These are phyloP conservation scores for Botryobasidium botryosum DNA, from an alignment of 768 basidiomycete genomes.

Conservation along the genomic window DNA sequence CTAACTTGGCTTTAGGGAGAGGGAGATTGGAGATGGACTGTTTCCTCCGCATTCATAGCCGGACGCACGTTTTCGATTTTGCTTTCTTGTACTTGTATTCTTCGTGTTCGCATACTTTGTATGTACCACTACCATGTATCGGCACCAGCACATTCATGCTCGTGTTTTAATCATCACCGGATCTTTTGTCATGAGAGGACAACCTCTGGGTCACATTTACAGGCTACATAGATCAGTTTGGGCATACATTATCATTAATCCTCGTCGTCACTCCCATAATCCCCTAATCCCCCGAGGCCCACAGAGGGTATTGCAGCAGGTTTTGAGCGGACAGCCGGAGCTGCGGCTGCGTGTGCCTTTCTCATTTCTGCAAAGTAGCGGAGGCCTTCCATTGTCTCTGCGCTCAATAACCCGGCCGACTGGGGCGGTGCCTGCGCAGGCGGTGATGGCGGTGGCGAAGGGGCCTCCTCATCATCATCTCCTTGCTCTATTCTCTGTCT, in stretches of 20 bases:
- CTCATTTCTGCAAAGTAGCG: constrained; percentile 84
- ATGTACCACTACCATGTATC: no score
- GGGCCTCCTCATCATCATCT: constrained; percentile 19
- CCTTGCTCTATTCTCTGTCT: constrained; percentile 19
- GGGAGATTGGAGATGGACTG: no score
- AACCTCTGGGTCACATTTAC: no score
- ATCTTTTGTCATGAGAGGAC: no score
- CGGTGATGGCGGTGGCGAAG: constrained; percentile 19
- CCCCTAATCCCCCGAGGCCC: constrained; percentile 43
- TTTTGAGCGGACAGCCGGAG: constrained; percentile 16
- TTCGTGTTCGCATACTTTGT: no score
- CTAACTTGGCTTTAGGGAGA: no score
- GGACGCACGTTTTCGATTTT: no score
- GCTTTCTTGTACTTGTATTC: no score
- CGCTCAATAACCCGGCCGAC: constrained; percentile 47
- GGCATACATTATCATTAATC: constrained; percentile 16
- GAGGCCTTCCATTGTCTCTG: constrained; percentile 77
- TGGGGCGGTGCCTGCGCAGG: constrained; percentile 21
- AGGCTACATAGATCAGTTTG: constrained; percentile 12
- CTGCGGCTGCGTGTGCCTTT: constrained; percentile 21
- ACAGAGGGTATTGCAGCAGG: constrained; percentile 21
- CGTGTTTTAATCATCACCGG: no score
- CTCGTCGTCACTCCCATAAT: constrained; percentile 66
- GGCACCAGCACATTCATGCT: no score
- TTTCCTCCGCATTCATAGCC: no score